Percentiles rank a stretch among this genome's conserved stretches.
phyloP scores from a whole-genome alignment of 306 rosid species.

The Luffa acutangula region DNA sequence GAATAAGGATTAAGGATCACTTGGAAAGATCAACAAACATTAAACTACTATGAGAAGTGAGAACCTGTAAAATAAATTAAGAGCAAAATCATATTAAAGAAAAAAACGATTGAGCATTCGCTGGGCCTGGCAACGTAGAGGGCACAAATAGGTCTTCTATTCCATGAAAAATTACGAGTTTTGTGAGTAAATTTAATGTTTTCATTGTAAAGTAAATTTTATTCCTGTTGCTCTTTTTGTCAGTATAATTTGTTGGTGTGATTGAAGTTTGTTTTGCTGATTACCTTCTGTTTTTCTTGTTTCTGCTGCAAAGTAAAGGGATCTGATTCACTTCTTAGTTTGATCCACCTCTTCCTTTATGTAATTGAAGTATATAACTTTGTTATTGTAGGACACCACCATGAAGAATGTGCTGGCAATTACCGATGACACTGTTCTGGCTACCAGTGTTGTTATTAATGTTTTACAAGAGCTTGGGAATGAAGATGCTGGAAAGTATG shows the following conservation, averaged over 20 bases:
- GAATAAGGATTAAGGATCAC: background rate
- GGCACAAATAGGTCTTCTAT: background rate
- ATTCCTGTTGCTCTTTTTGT: background rate
- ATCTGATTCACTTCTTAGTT: background rate
- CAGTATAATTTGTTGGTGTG: background rate
- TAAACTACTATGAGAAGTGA: background rate
- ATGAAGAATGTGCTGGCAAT: constrained; percentile 3
- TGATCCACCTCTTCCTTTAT: background rate
- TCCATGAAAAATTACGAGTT: background rate
- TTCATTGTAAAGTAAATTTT: background rate
- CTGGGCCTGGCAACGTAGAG: background rate
- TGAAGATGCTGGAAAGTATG: background rate
- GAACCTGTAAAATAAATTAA: background rate
- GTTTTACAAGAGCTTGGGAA: constrained; percentile 5
- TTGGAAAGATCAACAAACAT: background rate
- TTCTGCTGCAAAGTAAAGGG: background rate
- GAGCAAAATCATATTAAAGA: background rate
- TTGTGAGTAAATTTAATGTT: background rate
- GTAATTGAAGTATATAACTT: background rate
- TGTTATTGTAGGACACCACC: background rate
- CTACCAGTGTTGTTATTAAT: background rate
- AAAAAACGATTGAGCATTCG: background rate
- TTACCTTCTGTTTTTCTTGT: background rate
- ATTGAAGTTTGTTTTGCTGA: background rate
- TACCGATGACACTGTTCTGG: constrained; percentile 2